Conservation (phyloP, 768 basidiomycete species). For the Tulasnella sp. region DNA sequence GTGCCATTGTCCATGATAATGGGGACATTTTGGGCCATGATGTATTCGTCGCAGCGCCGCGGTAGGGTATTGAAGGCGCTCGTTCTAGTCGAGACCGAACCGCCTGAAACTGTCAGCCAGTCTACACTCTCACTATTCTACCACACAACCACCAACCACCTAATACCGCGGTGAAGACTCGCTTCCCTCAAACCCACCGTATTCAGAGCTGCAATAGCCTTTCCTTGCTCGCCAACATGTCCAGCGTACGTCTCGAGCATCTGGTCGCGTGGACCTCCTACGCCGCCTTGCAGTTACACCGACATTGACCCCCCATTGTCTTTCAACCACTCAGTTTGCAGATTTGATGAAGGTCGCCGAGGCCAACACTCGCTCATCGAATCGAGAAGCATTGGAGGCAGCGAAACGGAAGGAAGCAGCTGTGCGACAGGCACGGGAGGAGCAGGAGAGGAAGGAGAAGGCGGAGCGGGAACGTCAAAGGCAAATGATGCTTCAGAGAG, state of each 20-base stretch:
- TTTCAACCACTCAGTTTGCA: conserved; percentile 14
- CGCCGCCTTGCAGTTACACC: neutral
- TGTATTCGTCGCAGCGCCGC: neutral
- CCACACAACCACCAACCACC: neutral
- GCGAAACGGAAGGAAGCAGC: conserved; percentile 14
- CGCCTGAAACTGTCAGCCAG: neutral
- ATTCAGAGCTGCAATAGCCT: neutral
- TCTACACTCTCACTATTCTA: neutral
- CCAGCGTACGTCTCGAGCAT: neutral
- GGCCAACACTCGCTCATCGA: neutral
- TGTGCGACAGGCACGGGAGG: conserved; percentile 14
- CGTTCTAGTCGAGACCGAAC: conserved; percentile 5
- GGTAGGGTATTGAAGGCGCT: neutral
- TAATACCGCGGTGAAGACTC: neutral
- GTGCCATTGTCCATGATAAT: conserved; percentile 98
- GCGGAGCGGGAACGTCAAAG: conserved; percentile 13
- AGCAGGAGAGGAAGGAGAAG: conserved; percentile 15
- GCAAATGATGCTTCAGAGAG: conserved; percentile 6
- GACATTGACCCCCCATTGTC: neutral
- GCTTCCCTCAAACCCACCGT: neutral
- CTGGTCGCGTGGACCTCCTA: neutral
- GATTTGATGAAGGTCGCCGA: conserved; percentile 14
- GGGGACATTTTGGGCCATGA: conserved; percentile 38
- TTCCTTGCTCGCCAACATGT: neutral
- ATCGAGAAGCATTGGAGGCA: conserved; percentile 13